phyloP scores from a whole-genome alignment of 306 rosid genomes.

The Castanopsis chinensis region DNA sequence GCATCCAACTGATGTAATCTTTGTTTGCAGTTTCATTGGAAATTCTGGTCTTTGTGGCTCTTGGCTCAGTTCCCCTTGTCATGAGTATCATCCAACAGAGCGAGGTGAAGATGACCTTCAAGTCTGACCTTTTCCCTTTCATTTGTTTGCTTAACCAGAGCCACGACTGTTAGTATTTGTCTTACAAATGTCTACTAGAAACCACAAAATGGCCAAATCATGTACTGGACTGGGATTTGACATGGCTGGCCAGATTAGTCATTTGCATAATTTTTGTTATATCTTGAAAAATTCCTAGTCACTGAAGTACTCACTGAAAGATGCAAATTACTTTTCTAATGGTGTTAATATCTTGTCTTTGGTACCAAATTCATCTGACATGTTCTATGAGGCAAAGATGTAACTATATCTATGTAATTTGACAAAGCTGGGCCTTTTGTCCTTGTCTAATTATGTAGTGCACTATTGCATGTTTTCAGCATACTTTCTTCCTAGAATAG shows the following conservation, averaged over 20 bases:
- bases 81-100: conserved; percentile 51
- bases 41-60: conserved; percentile 82
- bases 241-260: background rate
- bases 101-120: conserved; percentile 46
- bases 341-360: background rate
- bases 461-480: background rate
- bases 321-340: background rate
- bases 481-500: background rate
- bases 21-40: conserved; percentile 73
- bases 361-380: background rate
- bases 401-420: background rate
- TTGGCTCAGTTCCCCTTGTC: conserved; percentile 75
- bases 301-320: background rate
- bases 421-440: background rate
- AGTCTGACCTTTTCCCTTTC: background rate
- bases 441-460: background rate
- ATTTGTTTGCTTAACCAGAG: background rate
- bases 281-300: background rate
- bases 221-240: background rate
- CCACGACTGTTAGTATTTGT: background rate
- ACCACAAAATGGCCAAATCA: background rate
- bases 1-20: conserved; percentile 5
- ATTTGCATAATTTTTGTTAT: background rate
- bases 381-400: background rate
- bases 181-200: background rate